Conservation (phyloP, 805 yeast genomes). For the Candida ulmi region DNA sequence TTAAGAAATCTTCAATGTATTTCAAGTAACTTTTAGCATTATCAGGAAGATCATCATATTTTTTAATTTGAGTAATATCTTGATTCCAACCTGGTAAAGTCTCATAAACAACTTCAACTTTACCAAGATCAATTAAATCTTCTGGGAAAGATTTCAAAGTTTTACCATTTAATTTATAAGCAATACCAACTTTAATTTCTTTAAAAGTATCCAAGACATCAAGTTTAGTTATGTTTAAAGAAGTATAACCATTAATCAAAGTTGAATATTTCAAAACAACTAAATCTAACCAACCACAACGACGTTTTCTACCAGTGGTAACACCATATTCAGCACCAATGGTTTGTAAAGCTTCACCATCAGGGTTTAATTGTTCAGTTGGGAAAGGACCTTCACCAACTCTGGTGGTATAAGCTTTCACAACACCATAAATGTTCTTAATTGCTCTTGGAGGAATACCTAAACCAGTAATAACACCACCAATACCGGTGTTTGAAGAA, state of each 20-base stretch:
- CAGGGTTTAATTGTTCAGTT: slow-evolving; percentile 85
- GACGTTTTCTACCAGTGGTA: slow-evolving; percentile 97
- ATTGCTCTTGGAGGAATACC: slow-evolving; percentile 91
- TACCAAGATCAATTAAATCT: slow-evolving; percentile 74
- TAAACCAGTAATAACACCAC: slow-evolving; percentile 95
- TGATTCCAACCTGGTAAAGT: slow-evolving; percentile 93
- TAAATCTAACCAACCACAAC: slow-evolving; percentile 98
- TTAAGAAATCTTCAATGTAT: slow-evolving; percentile 79
- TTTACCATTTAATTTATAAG: slow-evolving; percentile 77
- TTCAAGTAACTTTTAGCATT: slow-evolving; percentile 81
- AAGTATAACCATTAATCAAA: slow-evolving; percentile 90
- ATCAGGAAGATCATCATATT: slow-evolving; percentile 76
- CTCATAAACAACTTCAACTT: slow-evolving; percentile 87
- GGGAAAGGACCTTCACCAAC: slow-evolving; percentile 99
- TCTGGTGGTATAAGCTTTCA: slow-evolving; percentile 96
- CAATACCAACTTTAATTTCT: slow-evolving; percentile 83
- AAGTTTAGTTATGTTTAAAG: slow-evolving; percentile 88
- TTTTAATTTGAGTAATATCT: slow-evolving; percentile 68
- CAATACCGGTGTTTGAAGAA: slow-evolving; percentile 92
- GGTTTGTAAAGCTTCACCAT: slow-evolving; percentile 80
- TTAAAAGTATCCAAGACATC: slow-evolving; percentile 90
- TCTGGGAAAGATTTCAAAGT: slow-evolving; percentile 82
- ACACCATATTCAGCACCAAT: slow-evolving; percentile 97
- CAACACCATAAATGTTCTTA: slow-evolving; percentile 86
- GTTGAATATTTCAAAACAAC: slow-evolving; percentile 91